Evolutionary conservation across 306 rosid genomes (phyloP), one percentile per base, ranked within the genome.

Genomic region (Lithocarpus polystachyus): DNA sequence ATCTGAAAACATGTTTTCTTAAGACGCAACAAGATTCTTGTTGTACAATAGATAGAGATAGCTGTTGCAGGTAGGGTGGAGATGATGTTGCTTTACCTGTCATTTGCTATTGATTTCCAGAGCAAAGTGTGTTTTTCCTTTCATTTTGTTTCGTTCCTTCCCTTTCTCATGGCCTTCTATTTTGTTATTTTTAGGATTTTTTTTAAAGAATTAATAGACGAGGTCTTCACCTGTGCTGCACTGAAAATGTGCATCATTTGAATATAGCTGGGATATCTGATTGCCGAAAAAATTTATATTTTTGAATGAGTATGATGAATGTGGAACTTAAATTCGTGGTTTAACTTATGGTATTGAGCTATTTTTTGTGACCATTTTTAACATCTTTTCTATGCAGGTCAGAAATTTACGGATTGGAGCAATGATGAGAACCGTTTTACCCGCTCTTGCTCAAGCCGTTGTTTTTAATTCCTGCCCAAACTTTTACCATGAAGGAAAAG

Each of bases 401-500:
- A 85, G 94, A 79, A 92, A 94, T 82, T 85, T 94, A 80, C 84
- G 98, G 71, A 92, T 89, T 79, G 98, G 98, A 78, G 98, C 97
- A 77, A 92, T 94, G 98, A 84, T 90, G 80, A 85, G 87, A 88
- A 94, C 97, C 81, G 92, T 94, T 80, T 88, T 94, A 78, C 96
- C 97, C 73, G 92, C 96, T 26, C 81, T 94, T 81, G 94, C 96
- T 68, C 98, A 92, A 75, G 96, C 98, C 53, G 90, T 92, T 87
- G 80, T 88, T 40, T 82, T 92, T 86, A 87, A 86, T 82, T 94
- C 92, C 57, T 72, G 74, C 61, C 82, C 84, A 77, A 75, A 81
- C 81, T 75, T 75, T 71, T 76, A 43, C 73, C 80, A 67, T 67
- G 89, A 84, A 87, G 89, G 86, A 85, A 85, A 77, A 8, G 73